These are phyloP conservation scores for Acer yangbiense DNA, from an alignment of 345 rosid species.

Conservation along the genomic window DNA sequence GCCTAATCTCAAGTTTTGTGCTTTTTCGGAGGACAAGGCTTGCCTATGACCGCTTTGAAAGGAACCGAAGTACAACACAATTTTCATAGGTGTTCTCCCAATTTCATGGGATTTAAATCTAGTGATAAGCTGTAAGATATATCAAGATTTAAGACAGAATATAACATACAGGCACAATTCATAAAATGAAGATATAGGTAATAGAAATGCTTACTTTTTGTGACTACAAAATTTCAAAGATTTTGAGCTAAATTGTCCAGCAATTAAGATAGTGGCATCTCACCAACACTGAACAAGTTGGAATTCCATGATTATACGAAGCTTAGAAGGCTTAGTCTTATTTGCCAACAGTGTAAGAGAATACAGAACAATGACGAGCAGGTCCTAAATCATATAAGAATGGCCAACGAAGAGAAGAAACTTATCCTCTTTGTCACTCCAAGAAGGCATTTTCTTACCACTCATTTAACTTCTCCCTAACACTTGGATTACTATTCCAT, in stretches of 20 bases:
- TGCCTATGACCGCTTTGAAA: conserved; percentile 49
- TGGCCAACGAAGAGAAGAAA: too few relatives aligned
- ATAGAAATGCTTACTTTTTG: not conserved
- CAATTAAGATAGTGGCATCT: too few relatives aligned
- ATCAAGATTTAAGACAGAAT: not conserved
- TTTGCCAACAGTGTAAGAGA: too few relatives aligned
- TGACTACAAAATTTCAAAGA: not conserved
- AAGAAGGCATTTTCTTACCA: too few relatives aligned
- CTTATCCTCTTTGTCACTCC: too few relatives aligned
- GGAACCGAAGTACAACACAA: conserved; percentile 29
- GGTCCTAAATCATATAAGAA: too few relatives aligned
- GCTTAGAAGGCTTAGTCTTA: too few relatives aligned
- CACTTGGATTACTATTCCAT: too few relatives aligned
- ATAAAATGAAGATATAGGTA: not conserved
- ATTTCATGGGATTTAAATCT: not conserved
- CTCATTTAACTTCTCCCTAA: too few relatives aligned
- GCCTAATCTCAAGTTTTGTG: conserved; percentile 43
- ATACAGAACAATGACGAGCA: too few relatives aligned
- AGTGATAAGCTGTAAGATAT: not conserved
- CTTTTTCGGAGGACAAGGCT: conserved; percentile 56
- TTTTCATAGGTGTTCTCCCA: conserved; percentile 24
- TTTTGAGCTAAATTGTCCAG: not conserved
- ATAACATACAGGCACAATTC: not conserved
- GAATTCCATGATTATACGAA: too few relatives aligned
- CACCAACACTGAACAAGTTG: too few relatives aligned